Conservation (phyloP, 352 stramenopile species). For the Phytophthora meadii region DNA sequence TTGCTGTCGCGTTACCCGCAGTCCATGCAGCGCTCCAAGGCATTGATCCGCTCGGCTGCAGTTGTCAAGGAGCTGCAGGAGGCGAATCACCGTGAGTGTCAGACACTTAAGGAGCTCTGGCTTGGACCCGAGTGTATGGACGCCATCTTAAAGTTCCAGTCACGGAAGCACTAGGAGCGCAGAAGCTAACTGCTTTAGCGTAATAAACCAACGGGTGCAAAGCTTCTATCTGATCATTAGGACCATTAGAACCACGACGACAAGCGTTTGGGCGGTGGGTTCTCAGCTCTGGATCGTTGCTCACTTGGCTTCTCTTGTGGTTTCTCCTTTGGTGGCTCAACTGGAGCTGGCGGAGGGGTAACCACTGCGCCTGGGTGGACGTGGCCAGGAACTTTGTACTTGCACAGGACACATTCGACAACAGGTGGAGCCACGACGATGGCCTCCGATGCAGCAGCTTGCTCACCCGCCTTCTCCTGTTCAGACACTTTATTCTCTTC, state of each 20-base stretch:
- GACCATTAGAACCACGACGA: slow-evolving; percentile 62
- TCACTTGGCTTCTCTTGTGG: slow-evolving; percentile 18
- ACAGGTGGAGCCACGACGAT: slow-evolving; percentile 24
- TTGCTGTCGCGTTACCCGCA: slow-evolving; percentile 71
- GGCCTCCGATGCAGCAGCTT: neutral
- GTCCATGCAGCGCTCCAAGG: slow-evolving; percentile 71
- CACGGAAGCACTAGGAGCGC: slow-evolving; percentile 52
- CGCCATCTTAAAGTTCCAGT: slow-evolving; percentile 79
- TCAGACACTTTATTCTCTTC: slow-evolving; percentile 12
- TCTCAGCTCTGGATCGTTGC: slow-evolving; percentile 20
- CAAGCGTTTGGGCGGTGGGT: slow-evolving; percentile 42
- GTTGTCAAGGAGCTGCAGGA: slow-evolving; percentile 63
- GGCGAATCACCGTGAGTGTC: slow-evolving; percentile 60
- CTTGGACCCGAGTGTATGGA: slow-evolving; percentile 77
- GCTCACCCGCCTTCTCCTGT: slow-evolving; percentile 1
- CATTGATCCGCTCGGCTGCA: slow-evolving; percentile 56
- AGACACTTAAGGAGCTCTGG: slow-evolving; percentile 81
- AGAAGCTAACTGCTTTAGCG: too few species aligned
- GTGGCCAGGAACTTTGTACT: slow-evolving; percentile 68
- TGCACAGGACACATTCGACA: slow-evolving; percentile 57
- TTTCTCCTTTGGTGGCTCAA: slow-evolving; percentile 2
- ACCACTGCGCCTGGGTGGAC: slow-evolving; percentile 38
- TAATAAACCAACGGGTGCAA: slow-evolving; percentile 3
- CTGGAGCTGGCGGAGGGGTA: slow-evolving; percentile 17
- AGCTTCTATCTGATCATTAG: neutral